Base-by-base conservation (phyloP, 108 stramenopile species). In the Nitzschia palea region DNA sequence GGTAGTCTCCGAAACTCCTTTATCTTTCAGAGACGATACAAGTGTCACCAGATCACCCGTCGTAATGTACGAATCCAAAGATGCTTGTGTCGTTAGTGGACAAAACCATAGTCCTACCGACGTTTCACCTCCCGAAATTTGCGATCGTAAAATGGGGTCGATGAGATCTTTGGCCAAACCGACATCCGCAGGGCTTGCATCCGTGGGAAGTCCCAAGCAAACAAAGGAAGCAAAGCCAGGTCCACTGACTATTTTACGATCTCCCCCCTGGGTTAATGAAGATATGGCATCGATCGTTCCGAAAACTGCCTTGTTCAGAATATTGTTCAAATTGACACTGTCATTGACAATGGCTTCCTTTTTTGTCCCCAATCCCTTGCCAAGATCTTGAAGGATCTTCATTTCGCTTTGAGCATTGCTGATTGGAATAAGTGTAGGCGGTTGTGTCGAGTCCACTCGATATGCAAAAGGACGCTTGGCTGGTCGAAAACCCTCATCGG, bases 381-480 rank as follows among this genome's bases (percentile, higher is more conserved):
- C 91, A 6, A 93, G 72, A 5, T 73, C 71, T 40, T 69, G 64
- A 2, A 93, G 71, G 44, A 87, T 76, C 20, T 79, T 36, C 14
- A 67, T 62, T 79, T 89, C 82, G 31, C 79, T 56, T 30, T 73
- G 72, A 35, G 73, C 53, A 22, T 70, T 78, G 6, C 67, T 56
- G 47, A 87, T 62, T 26, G 89, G 87, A 17, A 94, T 62, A 27
- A 90, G 70, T 0, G 87, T 82, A 18, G 92, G 92, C 10, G 92
- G 92, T 42, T 86, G 84, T 50, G 88, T 93, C 9, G 84, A 76
- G 61, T 93, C 91, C 10, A 93, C 86, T 17, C 82, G 83, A 74
- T 90, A 93, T 27, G 87, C 84, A 10, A 75, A 77, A n/a, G 85
- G 74, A 15, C 90, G 85, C 25, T 67, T 77, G n/a, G 80, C 86